Evolutionary conservation across 345 rosid genomes (phyloP), one percentile per base, ranked within the genome.

Genomic region (Eucalyptus virginea): DNA sequence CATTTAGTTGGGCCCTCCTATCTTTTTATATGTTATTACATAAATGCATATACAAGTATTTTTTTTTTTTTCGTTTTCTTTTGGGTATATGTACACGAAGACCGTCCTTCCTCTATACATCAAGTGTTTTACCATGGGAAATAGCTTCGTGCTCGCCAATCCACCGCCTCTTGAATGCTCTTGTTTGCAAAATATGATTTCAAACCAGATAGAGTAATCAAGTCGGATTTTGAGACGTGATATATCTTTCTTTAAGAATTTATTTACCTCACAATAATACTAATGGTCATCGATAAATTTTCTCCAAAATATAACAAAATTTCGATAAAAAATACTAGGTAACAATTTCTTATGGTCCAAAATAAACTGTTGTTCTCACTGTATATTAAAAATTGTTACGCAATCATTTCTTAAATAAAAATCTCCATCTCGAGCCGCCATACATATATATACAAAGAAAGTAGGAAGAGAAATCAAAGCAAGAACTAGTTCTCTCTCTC

Each of bases 171-270:
- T 56, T 21, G 3, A 23, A 56, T 21, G 62, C 56, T 0, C 56
- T 52, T 52, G 4, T 52, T 52, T 52, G 56, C 56, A 52, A 19
- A 7, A 52, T 52, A 52, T 52, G 24, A 52, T 19, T 52, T 52
- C 1, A 0, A 52, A 52, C 2, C 0, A 0, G 56, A 51, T 51
- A 51, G 0, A 51, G 0, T 4, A 51, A 51, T 7, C 0, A 7
- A 51, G 9, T 18, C 2, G 4, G 23, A 51, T 51, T 51, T 51
- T 51, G 2, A 51, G 9, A 18, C 0, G 9, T 51, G 4, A 7
- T 7, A 51, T 51, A 0, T 0, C 0, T 51, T 51, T 51, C 0
- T 18, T 51, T 18, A 18, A 51, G 0, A 0, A 51, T 52, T 52
- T 1, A 52, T 52, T 1, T 52, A 3, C 1, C 1, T 0, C 0